Conservation (phyloP, 441 rosid genomes). For the Eutrema salsugineum region DNA sequence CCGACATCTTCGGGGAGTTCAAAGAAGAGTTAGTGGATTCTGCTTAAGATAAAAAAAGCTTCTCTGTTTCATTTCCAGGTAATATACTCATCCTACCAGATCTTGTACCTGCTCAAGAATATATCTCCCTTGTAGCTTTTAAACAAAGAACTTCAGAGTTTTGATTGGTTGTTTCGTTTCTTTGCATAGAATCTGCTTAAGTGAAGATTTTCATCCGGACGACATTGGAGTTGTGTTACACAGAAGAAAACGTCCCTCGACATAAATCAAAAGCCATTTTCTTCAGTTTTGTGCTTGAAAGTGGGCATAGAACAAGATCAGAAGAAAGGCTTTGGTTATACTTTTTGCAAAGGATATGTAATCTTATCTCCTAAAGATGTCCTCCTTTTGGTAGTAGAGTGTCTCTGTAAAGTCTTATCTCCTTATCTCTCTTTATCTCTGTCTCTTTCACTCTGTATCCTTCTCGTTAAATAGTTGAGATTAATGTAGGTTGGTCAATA, state of each 20-base stretch:
- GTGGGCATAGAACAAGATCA: background rate
- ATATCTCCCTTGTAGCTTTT: background rate
- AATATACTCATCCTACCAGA: background rate
- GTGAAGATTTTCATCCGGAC: slow-evolving; percentile 1
- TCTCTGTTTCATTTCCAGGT: slow-evolving; percentile 12
- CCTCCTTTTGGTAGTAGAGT: slow-evolving; percentile 11
- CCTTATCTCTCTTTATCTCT: no score
- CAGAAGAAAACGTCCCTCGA: background rate
- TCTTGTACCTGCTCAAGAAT: background rate
- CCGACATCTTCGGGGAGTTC: slow-evolving; percentile 71
- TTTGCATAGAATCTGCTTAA: background rate
- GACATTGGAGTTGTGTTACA: slow-evolving; percentile 10
- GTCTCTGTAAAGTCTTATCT: slow-evolving; percentile 23
- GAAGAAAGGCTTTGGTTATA: background rate
- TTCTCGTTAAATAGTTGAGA: slow-evolving; percentile 16
- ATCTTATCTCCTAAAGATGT: background rate
- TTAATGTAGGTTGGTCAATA: slow-evolving; percentile 14
- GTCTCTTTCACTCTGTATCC: background rate
- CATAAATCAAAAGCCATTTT: background rate
- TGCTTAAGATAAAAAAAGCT: slow-evolving; percentile 30
- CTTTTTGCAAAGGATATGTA: slow-evolving; percentile 3
- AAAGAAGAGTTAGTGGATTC: slow-evolving; percentile 40
- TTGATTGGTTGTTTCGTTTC: background rate
- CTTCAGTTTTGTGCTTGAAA: background rate
- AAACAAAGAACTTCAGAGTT: background rate